These are phyloP conservation scores for Maudiozyma barnettii DNA, from an alignment of 805 yeast species.

Conservation along the genomic window DNA sequence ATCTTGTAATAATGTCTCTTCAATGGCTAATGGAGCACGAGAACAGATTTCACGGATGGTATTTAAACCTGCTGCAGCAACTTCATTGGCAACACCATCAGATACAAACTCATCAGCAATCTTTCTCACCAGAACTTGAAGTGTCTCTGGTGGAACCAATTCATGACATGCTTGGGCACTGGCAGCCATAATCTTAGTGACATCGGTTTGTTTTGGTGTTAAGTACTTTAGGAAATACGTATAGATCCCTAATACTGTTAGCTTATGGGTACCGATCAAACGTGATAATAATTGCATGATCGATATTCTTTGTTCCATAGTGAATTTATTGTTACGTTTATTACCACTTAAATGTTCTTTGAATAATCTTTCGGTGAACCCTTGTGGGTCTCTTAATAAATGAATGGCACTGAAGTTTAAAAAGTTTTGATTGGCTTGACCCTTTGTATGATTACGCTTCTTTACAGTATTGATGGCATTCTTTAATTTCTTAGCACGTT, in stretches of 20 bases:
- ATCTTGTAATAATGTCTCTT: constrained; percentile 78
- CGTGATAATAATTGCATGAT: constrained; percentile 83
- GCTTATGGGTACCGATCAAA: constrained; percentile 87
- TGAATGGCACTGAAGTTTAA: constrained; percentile 93
- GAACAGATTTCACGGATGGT: constrained; percentile 88
- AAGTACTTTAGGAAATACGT: constrained; percentile 80
- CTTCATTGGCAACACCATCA: constrained; percentile 97
- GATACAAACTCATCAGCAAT: constrained; percentile 96
- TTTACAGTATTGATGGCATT: constrained; percentile 59
- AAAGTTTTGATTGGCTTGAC: constrained; percentile 37
- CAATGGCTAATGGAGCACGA: constrained; percentile 92
- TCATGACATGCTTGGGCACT: constrained; percentile 95
- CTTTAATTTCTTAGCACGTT: constrained; percentile 73
- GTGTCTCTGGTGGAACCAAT: constrained; percentile 90
- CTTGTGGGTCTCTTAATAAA: constrained; percentile 91
- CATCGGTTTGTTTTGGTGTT: constrained; percentile 90
- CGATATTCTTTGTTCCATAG: constrained; percentile 80
- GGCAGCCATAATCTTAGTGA: constrained; percentile 94
- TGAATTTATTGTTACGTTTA: constrained; percentile 53
- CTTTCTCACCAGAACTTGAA: constrained; percentile 72
- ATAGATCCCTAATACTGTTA: constrained; percentile 82
- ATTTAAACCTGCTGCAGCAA: constrained; percentile 95
- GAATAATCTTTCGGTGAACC: constrained; percentile 83
- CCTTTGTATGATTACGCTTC: constrained; percentile 48
- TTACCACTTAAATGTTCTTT: constrained; percentile 62